Base-by-base conservation (phyloP, 306 rosid species). In the Gastrolobium villosum region DNA sequence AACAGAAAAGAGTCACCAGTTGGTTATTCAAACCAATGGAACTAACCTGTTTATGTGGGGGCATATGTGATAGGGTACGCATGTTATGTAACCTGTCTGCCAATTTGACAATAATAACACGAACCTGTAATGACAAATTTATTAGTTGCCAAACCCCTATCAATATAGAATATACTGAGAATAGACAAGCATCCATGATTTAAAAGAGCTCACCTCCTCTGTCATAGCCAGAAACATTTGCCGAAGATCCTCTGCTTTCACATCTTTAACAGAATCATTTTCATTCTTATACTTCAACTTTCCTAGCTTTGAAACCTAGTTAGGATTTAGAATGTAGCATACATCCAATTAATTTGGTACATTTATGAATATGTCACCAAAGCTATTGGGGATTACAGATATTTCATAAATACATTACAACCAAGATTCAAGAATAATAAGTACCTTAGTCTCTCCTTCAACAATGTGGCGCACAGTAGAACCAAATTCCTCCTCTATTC, bases 201-300 rank as follows among this genome's bases (percentile, higher is more conserved):
- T 34, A 41, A 67, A 81, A 65, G 57, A 67, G 62, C 63, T 81
- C 79, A 95, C 99, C 97, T 96, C 99, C 82, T 93, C 97, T 64
- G 99, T 96, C 99, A 96, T 96, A 65, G 98, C 99, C 45, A 96
- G 88, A 89, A 96, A 94, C 99, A 96, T 96, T 77, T 96, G 99
- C 59, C 96, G 88, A 65, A 93, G 91, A 74, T 96, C 99, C 84
- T 96, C 99, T 39, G 99, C 99, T 74, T 96, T 93, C 72, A 96
- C 99, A 86, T 96, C 99, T 89, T 85, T 94, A 78, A 82, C 92
- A 2, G 99, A 88, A 87, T 93, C 88, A 15, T 77, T 80, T 76
- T 91, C 94, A 72, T 87, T 90, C 85, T 91, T 93, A 61, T 89
- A 90, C 89, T 96, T 96, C 87, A 96, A 84, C 71, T 96, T 96